Evolutionary conservation across 768 basidiomycete genomes (phyloP).

Genomic region (Cystofilobasidium macerans): DNA sequence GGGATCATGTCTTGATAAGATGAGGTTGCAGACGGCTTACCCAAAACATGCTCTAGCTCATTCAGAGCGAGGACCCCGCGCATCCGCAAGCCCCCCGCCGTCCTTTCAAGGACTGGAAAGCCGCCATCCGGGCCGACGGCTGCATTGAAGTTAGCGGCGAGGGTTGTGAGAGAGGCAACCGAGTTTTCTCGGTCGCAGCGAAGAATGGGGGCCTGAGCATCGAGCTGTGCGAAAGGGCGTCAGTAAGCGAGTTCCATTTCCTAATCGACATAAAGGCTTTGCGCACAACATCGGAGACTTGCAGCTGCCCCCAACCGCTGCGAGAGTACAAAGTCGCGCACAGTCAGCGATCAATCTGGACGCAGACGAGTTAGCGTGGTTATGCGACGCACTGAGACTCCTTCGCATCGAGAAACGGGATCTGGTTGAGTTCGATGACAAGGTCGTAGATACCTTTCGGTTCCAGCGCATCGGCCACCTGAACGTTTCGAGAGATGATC

Average conservation of each 20-base stretch:
- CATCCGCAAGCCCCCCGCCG: conserved; percentile 51
- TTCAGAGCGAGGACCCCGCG: conserved; percentile 83
- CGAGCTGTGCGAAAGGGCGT: conserved; percentile 44
- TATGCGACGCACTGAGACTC: conserved; percentile 41
- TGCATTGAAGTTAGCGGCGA: conserved; percentile 57
- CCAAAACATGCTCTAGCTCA: conserved; percentile 85
- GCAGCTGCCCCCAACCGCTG: conserved; percentile 69
- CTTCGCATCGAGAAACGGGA: conserved; percentile 87
- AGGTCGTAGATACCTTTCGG: conserved; percentile 95
- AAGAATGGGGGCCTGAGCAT: conserved; percentile 58
- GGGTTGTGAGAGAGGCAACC: conserved; percentile 59
- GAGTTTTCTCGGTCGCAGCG: conserved; percentile 63
- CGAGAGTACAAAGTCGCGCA: not conserved
- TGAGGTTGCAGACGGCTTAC: conserved; percentile 41
- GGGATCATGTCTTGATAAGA: too few species aligned
- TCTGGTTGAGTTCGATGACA: conserved; percentile 78
- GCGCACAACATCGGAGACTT: conserved; percentile 68
- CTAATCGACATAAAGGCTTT: too few species aligned
- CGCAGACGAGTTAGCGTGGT: too few species aligned
- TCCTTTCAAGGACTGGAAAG: conserved; percentile 63
- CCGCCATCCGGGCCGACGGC: conserved; percentile 49
- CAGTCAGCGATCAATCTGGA: too few species aligned
- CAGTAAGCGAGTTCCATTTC: too few species aligned
- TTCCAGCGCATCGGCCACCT: conserved; percentile 67
- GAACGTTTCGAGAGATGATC: not conserved